Evolutionary conservation across 192 early-diverging fungal species (phyloP), one percentile per base, ranked within the genome.

Genomic region (Jimgerdemannia lactiflua): DNA sequence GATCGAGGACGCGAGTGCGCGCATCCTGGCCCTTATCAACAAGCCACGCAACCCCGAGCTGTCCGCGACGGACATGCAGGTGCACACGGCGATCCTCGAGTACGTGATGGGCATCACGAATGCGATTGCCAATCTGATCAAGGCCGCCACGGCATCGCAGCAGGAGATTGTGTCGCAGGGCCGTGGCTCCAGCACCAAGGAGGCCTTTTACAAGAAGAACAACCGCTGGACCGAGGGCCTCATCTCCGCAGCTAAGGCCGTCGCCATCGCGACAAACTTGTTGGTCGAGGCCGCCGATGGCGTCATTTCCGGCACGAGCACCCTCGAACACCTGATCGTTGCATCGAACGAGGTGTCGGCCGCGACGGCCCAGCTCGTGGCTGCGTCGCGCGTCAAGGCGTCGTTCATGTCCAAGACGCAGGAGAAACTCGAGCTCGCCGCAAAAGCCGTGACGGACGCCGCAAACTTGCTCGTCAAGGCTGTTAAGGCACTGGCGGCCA

Each of bases 191-290:
- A 91, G 89, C 64, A 89, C 94, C 11, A 92, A 89, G 70, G 90
- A 91, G 2, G 95, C 94, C 2, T 98, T 98, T 82, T 99, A 99
- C 89, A 98, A 98, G 83, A 99, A 99, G 88, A 95, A 99, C 88
- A 98, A 99, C 89, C 94, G 96, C 73, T 99, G 98, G 98, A 99
- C 97, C 4, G 98, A 99, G 80, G 98, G 98, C 39, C 88, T 99
- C 18, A 97, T 99, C 73, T 95, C 94, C 4, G 98, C 98, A 0
- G 98, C 98, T 17, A 95, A 98, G 80, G 88, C 96, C 0, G 96
- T 99, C 14, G 95, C 98, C 1, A 67, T 93, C n/a, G 96, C 96
- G 8, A 99, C 98, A 3, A 95, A 92, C 40, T 85, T 91, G 59
- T 80, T 99, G 70, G 97, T 99, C 29, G 97, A 98, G 78, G 92